These are phyloP conservation scores for Penicillium frequentans DNA, from an alignment of 2,329 filamentous ascomycete species.

Conservation along the genomic window DNA sequence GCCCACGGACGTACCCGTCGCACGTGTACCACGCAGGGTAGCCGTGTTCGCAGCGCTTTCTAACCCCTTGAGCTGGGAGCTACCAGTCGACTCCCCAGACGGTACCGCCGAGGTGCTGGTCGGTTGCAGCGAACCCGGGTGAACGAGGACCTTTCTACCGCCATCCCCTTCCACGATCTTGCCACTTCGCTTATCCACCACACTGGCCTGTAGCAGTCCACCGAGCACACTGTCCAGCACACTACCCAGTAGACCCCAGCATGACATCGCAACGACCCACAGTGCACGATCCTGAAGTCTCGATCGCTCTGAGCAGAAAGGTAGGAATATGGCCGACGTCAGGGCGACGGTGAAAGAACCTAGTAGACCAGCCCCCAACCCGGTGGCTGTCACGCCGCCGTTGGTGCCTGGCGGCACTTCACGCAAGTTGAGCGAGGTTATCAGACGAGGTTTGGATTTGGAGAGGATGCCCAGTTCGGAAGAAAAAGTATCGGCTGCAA, in stretches of 20 bases:
- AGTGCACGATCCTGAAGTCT: conserved; percentile 54
- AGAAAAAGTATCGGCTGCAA: conserved; percentile 89
- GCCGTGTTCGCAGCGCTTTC: conserved; percentile 33
- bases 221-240: conserved; percentile 86
- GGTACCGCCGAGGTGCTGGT: conserved; percentile 10
- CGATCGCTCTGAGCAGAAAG: conserved; percentile 57
- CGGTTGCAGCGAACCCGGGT: conserved; percentile 32
- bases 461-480: conserved; percentile 94
- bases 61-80: conserved; percentile 26
- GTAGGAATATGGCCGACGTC: conserved; percentile 66
- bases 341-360: conserved; percentile 71
- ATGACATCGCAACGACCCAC: conserved; percentile 58
- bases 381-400: conserved; percentile 78
- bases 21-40: conserved; percentile 21
- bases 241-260: conserved; percentile 77
- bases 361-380: conserved; percentile 70
- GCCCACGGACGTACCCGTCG: conserved; percentile 14
- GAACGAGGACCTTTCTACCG: conserved; percentile 54
- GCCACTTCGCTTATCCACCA: conserved; percentile 77
- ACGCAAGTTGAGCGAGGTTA: conserved; percentile 75
- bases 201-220: conserved; percentile 79
- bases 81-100: conserved; percentile 17
- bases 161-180: conserved; percentile 88
- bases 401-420: conserved; percentile 89
- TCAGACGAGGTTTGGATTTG: conserved; percentile 71